Conservation (phyloP, 345 rosid genomes). For the Camelina laxa region DNA sequence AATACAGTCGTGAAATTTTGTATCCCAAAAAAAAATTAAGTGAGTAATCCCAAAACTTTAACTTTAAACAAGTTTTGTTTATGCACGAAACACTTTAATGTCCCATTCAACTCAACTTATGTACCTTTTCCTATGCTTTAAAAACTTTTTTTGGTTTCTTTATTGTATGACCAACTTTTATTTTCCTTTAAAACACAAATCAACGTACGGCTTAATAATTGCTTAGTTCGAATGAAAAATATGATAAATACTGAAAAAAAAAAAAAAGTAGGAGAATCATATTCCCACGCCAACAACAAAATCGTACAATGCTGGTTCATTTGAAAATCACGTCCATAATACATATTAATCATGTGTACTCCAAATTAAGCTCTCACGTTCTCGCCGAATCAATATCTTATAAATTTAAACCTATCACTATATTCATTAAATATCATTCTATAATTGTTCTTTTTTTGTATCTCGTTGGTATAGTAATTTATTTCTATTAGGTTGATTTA, state of each 20-base stretch:
- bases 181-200: background rate
- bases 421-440: background rate
- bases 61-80: conserved; percentile 4
- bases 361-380: conserved; percentile 11
- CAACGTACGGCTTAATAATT: conserved; percentile 9
- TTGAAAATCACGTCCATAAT: conserved; percentile 1
- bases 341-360: background rate
- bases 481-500: background rate
- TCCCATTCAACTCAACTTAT: conserved; percentile 18
- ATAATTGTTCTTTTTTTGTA: too few species aligned
- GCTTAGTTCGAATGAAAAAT: background rate
- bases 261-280: conserved; percentile 12
- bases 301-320: background rate
- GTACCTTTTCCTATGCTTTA: background rate
- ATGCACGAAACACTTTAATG: conserved; percentile 16
- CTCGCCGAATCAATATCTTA: background rate
- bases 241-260: background rate
- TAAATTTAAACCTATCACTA: background rate
- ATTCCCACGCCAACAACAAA: conserved; percentile 23
- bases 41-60: conserved; percentile 24
- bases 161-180: background rate
- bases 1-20: too few species aligned
- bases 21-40: background rate
- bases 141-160: background rate
- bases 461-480: background rate